Evolutionary conservation across 768 basidiomycete genomes (phyloP).

Genomic region (Rhizopogon vinicolor): DNA sequence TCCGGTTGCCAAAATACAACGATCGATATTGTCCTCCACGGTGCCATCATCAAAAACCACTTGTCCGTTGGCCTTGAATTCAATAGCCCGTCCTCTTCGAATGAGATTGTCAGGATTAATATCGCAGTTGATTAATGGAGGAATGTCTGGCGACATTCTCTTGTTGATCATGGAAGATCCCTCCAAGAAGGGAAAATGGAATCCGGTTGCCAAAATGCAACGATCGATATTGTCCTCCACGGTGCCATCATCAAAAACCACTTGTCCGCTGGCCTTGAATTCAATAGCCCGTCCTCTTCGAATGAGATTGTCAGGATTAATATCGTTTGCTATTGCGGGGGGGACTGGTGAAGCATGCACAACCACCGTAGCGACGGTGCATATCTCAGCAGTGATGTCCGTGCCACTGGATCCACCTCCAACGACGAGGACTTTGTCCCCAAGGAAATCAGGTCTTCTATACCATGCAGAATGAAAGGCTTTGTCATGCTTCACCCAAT

Average conservation of each 20-base stretch:
- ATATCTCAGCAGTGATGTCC: too few relatives aligned
- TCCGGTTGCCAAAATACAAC: constrained; percentile 73
- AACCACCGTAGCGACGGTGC: too few relatives aligned
- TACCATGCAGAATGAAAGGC: constrained; percentile 70
- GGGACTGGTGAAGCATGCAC: constrained; percentile 44
- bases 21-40: constrained; percentile 48
- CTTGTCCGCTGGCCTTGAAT: constrained; percentile 39
- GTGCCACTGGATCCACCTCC: too few relatives aligned
- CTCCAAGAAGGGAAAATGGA: constrained; percentile 54
- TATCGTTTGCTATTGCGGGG: constrained; percentile 16
- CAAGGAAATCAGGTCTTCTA: constrained; percentile 36
- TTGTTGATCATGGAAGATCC: too few relatives aligned
- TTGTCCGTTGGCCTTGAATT: constrained; percentile 37
- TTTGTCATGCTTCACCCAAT: constrained; percentile 24
- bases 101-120: constrained; percentile 21
- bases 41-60: constrained; percentile 59
- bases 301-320: constrained; percentile 22
- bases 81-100: constrained; percentile 36
- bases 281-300: constrained; percentile 37
- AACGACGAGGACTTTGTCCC: too few relatives aligned
- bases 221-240: constrained; percentile 50
- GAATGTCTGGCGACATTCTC: too few relatives aligned
- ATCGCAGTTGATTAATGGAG: too few relatives aligned
- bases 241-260: constrained; percentile 56
- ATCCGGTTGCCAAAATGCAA: constrained; percentile 76